Percentiles rank a stretch among this genome's conserved stretches.
Conservation (phyloP, 139 green algal species). For the Micractinium conductrix region DNA sequence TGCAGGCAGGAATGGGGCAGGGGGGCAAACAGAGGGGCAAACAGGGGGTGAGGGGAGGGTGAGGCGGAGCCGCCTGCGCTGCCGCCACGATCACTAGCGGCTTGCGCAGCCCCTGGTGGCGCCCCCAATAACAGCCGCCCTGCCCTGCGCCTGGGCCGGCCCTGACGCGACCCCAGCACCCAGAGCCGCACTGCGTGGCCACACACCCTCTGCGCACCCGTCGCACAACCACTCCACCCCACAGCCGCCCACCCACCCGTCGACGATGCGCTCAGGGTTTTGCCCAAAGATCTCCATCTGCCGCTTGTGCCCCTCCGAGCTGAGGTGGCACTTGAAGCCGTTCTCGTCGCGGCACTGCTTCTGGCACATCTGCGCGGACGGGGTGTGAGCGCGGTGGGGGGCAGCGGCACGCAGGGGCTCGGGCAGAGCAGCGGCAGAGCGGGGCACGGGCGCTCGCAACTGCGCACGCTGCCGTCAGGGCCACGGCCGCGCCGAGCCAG, state of each 20-base stretch:
- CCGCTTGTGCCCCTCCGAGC: constrained; percentile 78
- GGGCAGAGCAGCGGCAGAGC: background rate
- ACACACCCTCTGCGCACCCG: too few species aligned
- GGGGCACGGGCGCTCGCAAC: background rate
- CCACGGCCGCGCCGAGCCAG: background rate
- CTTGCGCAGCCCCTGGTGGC: too few species aligned
- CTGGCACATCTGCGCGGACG: constrained; percentile 92
- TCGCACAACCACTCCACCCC: background rate
- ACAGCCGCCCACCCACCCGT: constrained; percentile 39
- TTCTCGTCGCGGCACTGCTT: constrained; percentile 99
- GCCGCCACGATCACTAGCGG: too few species aligned
- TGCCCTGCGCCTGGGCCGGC: too few species aligned
- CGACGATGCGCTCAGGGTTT: constrained; percentile 78
- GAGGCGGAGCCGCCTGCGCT: too few species aligned
- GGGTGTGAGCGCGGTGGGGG: background rate
- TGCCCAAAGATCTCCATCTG: constrained; percentile 94
- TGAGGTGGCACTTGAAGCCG: constrained; percentile 97
- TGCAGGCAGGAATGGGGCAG: background rate
- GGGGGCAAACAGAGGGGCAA: too few species aligned
- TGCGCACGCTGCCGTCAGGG: background rate
- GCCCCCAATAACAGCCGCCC: too few species aligned
- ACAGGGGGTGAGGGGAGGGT: too few species aligned
- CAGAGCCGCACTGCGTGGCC: too few species aligned
- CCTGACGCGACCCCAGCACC: too few species aligned
- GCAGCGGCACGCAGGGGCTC: background rate